Evolutionary conservation across 306 rosid species (phyloP), one percentile per base, ranked within the genome.

Genomic region (Lathyrus oleraceus): DNA sequence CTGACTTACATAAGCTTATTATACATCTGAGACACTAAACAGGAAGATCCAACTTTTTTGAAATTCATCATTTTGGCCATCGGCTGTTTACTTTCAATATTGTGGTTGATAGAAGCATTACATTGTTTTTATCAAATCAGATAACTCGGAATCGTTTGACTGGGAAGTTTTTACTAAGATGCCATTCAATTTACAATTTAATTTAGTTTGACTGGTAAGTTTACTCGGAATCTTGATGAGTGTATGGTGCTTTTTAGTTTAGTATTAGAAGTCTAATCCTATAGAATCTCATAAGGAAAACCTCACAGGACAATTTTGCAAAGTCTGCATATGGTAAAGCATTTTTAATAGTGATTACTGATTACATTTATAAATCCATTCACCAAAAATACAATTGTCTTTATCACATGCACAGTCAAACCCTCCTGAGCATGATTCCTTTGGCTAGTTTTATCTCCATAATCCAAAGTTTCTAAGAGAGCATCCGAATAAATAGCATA

Each of bases 1-100:
- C 61, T 67, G 61, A 47, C 67, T 63, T 56, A 60, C 65, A 67
- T 51, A 63, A 57, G 65, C 73, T 79, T 25, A 71, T 11, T 48
- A 64, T 39, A 68, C 54, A 73, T 68, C 69, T 48, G 70, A 65
- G 63, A 13, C 65, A 68, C 42, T 25, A 61, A 30, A 36, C 61
- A 65, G 64, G 36, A 38, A 66, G 65, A 23, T 40, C 69, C 67
- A 54, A 8, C 78, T 49, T 70, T 70, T 27, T 19, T 52, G 40
- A 72, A 57, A 76, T 44, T 49, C 62, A 28, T 62, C 54, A 13
- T 30, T 44, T 52, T 21, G 25, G 56, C 44, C 13, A 57, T 44
- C 58, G 60, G 51, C 45, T 23, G 71, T 48, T 40, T 66, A 40
- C 67, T 70, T 74, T 38, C 47, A 42, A 45, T 30, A 52, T 35